A percentile compares a stretch with the other conserved stretches of the same genome.
phyloP scores from a whole-genome alignment of 345 rosid species.

The Camelina laxa region DNA sequence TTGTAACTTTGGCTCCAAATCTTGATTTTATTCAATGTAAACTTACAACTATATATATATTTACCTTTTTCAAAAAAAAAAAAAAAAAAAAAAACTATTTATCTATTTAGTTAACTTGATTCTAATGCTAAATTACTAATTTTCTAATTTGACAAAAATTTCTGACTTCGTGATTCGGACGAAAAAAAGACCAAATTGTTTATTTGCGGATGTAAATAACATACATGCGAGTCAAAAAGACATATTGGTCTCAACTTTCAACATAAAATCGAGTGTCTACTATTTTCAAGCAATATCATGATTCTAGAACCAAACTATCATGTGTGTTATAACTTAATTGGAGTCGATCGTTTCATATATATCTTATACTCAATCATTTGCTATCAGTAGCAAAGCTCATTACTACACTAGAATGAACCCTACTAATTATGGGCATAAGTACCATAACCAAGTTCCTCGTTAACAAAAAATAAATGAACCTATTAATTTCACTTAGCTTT shows the following conservation, averaged over 20 bases:
- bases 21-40: not conserved
- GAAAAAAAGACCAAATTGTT: too few relatives aligned
- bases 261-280: not conserved
- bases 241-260: not conserved
- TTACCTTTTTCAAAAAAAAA: too few relatives aligned
- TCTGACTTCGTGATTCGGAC: not conserved
- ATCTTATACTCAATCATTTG: not conserved
- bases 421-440: not conserved
- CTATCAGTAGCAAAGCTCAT: conserved; percentile 17
- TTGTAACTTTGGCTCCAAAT: not conserved
- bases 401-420: conserved; percentile 5
- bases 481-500: not conserved
- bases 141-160: not conserved
- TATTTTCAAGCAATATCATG: conserved; percentile 1
- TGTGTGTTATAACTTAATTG: conserved; percentile 6
- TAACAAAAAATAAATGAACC: not conserved
- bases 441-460: not conserved
- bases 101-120: not conserved
- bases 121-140: not conserved
- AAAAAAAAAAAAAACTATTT: too few relatives aligned
- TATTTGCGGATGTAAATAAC: too few relatives aligned
- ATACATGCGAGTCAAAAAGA: too few relatives aligned
- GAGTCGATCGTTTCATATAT: not conserved
- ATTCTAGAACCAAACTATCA: not conserved
- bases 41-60: not conserved